Evolutionary conservation across 1,139 yeast species (phyloP), one percentile per base, ranked within the genome.

Genomic region (Yamadazyma spencermartinsiae): DNA sequence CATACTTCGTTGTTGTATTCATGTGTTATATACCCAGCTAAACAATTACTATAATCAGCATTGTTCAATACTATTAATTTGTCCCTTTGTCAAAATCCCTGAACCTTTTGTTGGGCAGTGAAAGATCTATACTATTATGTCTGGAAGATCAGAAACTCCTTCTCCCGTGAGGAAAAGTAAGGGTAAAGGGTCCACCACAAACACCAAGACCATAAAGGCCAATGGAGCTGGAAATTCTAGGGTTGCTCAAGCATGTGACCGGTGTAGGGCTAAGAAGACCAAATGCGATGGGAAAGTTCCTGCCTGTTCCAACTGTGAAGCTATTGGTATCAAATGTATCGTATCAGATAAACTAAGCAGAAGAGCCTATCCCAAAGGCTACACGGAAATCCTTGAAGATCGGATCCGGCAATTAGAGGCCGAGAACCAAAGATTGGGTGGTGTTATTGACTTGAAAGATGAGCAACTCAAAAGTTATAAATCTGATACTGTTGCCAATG

Each of bases 241-340:
- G 43, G 79, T 81, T 14, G 89, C 94, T 0, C 95, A 86, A 52
- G 95, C 95, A 0, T 87, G 95, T 60, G 95, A 87, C 55, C 60
- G 96, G 38, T 86, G 96, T 54, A 66, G 95, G 37, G 85, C 89
- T 33, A 86, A 86, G 57, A 86, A 86, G 63, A 79, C 82, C 26
- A 74, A 80, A 42, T 82, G 89, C 62, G 87, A 82, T 49, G 86
- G 86, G n/a, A 72, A 67, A 53, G 70, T 74, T 27, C 82, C 82
- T 1, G 45, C 60, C 4, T 72, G 76, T 46, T 63, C 73, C 11
- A 56, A 65, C 26, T 72, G 77, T 52, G 63, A 63, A 13, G 56
- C 68, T 6, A 71, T 67, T 2, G 76, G 76, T 4, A 54, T 72
- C 35, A 65, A 68, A 43, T 72, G 77, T 52, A 63, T 70, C 31